Base-by-base conservation (phyloP, 164 flowering plant genomes). In the Annona cherimola region DNA sequence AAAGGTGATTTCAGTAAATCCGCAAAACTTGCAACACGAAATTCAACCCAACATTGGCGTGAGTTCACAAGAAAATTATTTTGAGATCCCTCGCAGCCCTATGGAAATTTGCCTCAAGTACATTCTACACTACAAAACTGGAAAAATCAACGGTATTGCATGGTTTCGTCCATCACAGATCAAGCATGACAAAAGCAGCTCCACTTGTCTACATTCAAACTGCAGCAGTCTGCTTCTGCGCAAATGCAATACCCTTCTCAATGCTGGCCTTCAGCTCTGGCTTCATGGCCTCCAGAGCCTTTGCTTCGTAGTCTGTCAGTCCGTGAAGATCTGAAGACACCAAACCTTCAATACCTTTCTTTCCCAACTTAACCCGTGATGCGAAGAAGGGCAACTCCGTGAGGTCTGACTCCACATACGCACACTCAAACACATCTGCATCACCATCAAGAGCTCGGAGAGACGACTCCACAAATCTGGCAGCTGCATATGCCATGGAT, bases 181-280 rank as follows among this genome's bases (percentile, higher is more conserved):
- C 55, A 46, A 1, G 12, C 12, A 46, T 6, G 55, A 12, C 35
- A 26, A 26, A 12, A 12, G 11, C 12, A 46, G 12, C 11, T 46
- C 14, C 11, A 9, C 57, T 50, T 1, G 9, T 16, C 57, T 50
- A 44, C 45, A 40, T 64, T 64, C 42, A 64, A 40, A 64, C 67
- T 40, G 67, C 41, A 40, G 44, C 67, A 4, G 69, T 54, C 40
- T 72, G 69, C 69, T 72, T 72, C 42, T 72, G 61, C n/a, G 50
- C 74, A 63, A 71, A 71, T 45, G 74, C 68, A 43, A 74, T 7
- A 60, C 76, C 71, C 60, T 74, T 74, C 20, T 74, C 76, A 61
- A 74, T 74, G 67, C 76, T 74, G 66, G 76, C 76, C 67, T 68
- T 74, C 66, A 74, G 61, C 59, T 74, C 76, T 60, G 67, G 76